A percentile compares a stretch with the other conserved stretches of the same genome.
These are phyloP conservation scores for Lepiota venenata DNA, from an alignment of 768 basidiomycete species.

Conservation along the genomic window DNA sequence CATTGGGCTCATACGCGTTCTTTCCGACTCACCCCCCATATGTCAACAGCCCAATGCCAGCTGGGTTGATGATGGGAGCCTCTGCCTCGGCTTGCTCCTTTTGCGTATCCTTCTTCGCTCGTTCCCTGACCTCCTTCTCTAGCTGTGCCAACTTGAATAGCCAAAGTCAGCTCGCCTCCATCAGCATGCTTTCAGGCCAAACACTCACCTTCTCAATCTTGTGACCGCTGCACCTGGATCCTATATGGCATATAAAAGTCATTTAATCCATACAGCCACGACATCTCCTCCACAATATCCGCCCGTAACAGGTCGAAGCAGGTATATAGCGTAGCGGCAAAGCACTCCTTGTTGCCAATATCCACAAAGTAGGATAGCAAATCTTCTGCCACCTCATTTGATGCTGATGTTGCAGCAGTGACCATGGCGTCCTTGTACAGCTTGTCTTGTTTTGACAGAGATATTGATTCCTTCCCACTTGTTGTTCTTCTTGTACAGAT, in stretches of 20 bases:
- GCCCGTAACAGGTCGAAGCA: slow-evolving; percentile 96
- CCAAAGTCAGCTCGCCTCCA: slow-evolving; percentile 10
- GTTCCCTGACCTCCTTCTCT: slow-evolving; percentile 88
- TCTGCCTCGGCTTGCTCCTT: slow-evolving; percentile 90
- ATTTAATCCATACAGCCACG: slow-evolving; percentile 94
- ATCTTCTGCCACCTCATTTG: slow-evolving; percentile 92
- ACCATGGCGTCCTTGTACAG: slow-evolving; percentile 96
- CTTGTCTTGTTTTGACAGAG: slow-evolving; percentile 93
- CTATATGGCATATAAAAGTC: slow-evolving; percentile 98
- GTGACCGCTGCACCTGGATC: slow-evolving; percentile 80
- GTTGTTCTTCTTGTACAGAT: slow-evolving; percentile 97
- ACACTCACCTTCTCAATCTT: slow-evolving; percentile 65
- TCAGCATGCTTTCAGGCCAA: background rate
- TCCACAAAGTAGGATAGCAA: slow-evolving; percentile 95
- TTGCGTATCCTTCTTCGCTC: slow-evolving; percentile 78
- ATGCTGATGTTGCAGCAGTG: slow-evolving; percentile 82
- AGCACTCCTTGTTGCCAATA: slow-evolving; percentile 98
- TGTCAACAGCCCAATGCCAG: slow-evolving; percentile 67
- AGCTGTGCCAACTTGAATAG: slow-evolving; percentile 61
- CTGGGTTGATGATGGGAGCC: slow-evolving; percentile 86
- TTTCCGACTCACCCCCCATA: slow-evolving; percentile 52
- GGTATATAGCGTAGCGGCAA: slow-evolving; percentile 82
- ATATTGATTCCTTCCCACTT: slow-evolving; percentile 97
- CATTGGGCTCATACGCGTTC: background rate
- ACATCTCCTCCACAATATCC: slow-evolving; percentile 90